Evolutionary conservation across 2,329 filamentous ascomycete species (phyloP).

Genomic region (Sporothrix pseudoabietina): DNA sequence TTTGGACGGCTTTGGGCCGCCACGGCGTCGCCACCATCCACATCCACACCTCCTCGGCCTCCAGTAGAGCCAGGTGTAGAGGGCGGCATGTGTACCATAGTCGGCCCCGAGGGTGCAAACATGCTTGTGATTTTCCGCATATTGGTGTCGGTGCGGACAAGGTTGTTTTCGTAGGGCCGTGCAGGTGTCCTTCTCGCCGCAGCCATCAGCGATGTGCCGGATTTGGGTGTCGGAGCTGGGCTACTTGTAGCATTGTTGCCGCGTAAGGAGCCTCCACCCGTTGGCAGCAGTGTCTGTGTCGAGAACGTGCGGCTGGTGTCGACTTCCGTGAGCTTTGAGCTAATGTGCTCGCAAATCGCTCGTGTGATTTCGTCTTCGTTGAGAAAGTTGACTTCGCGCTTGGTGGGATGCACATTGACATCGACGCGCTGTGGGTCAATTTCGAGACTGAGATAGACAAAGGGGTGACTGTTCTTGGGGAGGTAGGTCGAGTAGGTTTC

Average conservation of each 20-base stretch:
- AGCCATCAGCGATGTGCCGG: constrained; percentile 43
- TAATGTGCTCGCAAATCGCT: constrained; percentile 77
- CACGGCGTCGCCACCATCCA: not conserved
- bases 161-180: constrained; percentile 77
- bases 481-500: constrained; percentile 85
- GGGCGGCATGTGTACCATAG: constrained; percentile 11
- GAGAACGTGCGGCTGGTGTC: constrained; percentile 93
- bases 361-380: constrained; percentile 97
- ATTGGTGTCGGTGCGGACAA: constrained; percentile 86
- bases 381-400: constrained; percentile 93
- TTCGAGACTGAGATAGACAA: constrained; percentile 87
- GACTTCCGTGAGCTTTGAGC: constrained; percentile 76
- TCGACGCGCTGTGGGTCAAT: constrained; percentile 92
- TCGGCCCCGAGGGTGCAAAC: constrained; percentile 63
- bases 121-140: constrained; percentile 95
- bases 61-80: constrained; percentile 37
- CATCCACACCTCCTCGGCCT: not conserved
- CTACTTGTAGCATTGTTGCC: constrained; percentile 32
- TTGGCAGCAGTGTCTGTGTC: constrained; percentile 79
- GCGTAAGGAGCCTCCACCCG: constrained; percentile 35
- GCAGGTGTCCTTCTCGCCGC: constrained; percentile 46
- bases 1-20: not conserved
- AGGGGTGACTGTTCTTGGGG: constrained; percentile 92
- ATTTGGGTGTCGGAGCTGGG: constrained; percentile 36
- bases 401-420: constrained; percentile 97